Percentiles rank a stretch among this genome's conserved stretches.
Evolutionary conservation across 2,329 filamentous ascomycete genomes (phyloP).

Genomic region (Tolypocladium guangdongense): DNA sequence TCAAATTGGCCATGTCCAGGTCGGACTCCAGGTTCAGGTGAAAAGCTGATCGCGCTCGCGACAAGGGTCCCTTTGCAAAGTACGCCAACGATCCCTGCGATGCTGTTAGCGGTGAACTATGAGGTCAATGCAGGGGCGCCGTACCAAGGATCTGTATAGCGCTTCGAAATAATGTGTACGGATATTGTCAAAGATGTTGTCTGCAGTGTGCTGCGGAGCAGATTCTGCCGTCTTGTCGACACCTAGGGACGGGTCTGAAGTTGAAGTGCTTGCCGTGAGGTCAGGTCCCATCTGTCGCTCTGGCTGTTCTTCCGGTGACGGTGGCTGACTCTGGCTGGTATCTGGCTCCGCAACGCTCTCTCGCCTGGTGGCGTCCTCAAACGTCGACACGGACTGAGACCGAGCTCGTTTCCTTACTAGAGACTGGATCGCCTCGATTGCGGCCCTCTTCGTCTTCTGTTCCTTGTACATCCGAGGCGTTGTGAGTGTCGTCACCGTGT

Average conservation of each 20-base stretch:
- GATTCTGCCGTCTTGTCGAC: conserved; percentile 3
- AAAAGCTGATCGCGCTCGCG: conserved; percentile 61
- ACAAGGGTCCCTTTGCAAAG: conserved; percentile 73
- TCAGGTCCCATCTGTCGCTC: conserved; percentile 5
- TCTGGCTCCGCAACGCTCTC: conserved; percentile 8
- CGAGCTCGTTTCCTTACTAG: conserved; percentile 42
- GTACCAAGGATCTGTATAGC: conserved; percentile 52
- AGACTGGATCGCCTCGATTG: conserved; percentile 53
- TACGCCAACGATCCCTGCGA: conserved; percentile 66
- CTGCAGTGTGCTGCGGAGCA: conserved; percentile 28
- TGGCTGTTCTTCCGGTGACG: conserved; percentile 9
- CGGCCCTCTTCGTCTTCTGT: conserved; percentile 43
- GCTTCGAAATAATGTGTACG: conserved; percentile 47
- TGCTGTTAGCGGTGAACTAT: conserved; percentile 9
- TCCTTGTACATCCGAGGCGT: conserved; percentile 37
- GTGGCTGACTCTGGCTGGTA: conserved; percentile 8
- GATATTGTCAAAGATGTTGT: conserved; percentile 46
- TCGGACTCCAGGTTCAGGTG: conserved; percentile 50
- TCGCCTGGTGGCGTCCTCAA: conserved; percentile 14
- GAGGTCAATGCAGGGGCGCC: conserved; percentile 17
- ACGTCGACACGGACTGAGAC: conserved; percentile 30
- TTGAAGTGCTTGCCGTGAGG: background rate
- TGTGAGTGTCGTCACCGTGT: conserved; percentile 18
- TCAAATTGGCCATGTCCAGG: conserved; percentile 50
- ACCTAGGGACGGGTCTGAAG: background rate